Base-by-base conservation (phyloP, 345 rosid species). In the Boechera retrofracta region DNA sequence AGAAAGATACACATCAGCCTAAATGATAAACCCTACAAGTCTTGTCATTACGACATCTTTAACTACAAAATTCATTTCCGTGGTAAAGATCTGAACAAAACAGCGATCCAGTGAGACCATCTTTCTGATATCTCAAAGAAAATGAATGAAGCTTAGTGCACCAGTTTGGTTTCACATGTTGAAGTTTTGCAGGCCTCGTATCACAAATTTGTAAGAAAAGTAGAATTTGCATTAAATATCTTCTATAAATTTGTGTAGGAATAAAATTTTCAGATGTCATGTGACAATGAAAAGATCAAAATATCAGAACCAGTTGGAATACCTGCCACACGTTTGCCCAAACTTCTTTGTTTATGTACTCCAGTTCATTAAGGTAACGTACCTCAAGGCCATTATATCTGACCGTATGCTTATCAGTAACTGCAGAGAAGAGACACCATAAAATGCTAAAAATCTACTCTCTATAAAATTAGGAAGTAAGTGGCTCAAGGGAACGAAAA, bases 291-390 rank as follows among this genome's bases (percentile, higher is more conserved):
- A 12, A 10, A 72, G 6, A 59, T 49, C 42, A 6, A 57, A 47
- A 77, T 13, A 57, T 32, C 61, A 71, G 28, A 1, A 26, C 33
- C 32, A 71, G 29, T 60, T 31, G 68, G 4, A 67, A 47, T 85
- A 96, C 99, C 98, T 79, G 86, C 91, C 90, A 96, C 67, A 96
- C 82, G 65, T 96, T 96, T 6, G 97, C 97, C 99, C 99, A 96
- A 39, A 96, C 82, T 87, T 96, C 99, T 12, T 91, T 89, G 75
- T 96, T 80, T 67, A 96, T 73, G 79, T 83, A 93, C 85, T 96
- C 99, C 49, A 93, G 87, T 75, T 93, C 99, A 76, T 96, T 93
- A 56, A 96, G 93, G 82, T 76, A 77, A 63, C 76, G 87, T 11
- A 96, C 92, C 65, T 89, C 85, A 66, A 56, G 79, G 42, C 85